Evolutionary conservation across 2,329 filamentous ascomycete species (phyloP).

Genomic region (Ustilaginoidea virens): DNA sequence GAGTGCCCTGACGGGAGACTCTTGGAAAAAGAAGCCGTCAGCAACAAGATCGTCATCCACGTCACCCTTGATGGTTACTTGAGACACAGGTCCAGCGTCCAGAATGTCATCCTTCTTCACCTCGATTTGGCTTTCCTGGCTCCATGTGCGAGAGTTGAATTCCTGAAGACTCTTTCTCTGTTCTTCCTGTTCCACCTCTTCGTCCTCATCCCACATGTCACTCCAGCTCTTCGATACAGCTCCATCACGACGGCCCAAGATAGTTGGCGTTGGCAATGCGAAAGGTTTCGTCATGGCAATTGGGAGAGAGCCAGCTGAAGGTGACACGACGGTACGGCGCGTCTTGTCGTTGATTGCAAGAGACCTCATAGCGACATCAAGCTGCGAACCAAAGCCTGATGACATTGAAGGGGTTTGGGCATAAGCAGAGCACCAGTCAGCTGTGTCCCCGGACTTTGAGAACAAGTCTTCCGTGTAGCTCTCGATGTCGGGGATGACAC

Average conservation of each 20-base stretch:
- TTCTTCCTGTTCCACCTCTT: constrained; percentile 58
- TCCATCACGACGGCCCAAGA: constrained; percentile 66
- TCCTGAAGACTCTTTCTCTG: constrained; percentile 41
- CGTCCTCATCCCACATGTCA: constrained; percentile 91
- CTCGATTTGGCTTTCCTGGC: constrained; percentile 49
- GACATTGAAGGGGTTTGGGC: constrained; percentile 67
- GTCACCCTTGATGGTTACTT: constrained; percentile 27
- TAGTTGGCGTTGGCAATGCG: constrained; percentile 56
- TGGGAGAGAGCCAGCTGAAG: constrained; percentile 54
- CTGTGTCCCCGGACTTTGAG: constrained; percentile 55
- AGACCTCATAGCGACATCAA: constrained; percentile 70
- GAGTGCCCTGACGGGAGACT: constrained; percentile 28
- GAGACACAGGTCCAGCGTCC: constrained; percentile 9
- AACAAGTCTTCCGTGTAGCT: constrained; percentile 77
- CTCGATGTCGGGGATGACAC: constrained; percentile 67
- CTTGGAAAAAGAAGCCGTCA: constrained; percentile 61
- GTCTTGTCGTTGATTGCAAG: constrained; percentile 36
- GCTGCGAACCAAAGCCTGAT: constrained; percentile 69
- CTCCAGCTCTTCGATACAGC: constrained; percentile 97
- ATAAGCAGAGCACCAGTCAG: constrained; percentile 67
- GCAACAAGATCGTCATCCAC: constrained; percentile 50
- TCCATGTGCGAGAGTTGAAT: constrained; percentile 64
- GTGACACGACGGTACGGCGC: constrained; percentile 30
- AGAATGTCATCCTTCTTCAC: constrained; percentile 8
- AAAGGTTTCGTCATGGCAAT: constrained; percentile 68